Base-by-base conservation (phyloP, 371 early-diverging fungal genomes). In the Rhizopus arrhizus region DNA sequence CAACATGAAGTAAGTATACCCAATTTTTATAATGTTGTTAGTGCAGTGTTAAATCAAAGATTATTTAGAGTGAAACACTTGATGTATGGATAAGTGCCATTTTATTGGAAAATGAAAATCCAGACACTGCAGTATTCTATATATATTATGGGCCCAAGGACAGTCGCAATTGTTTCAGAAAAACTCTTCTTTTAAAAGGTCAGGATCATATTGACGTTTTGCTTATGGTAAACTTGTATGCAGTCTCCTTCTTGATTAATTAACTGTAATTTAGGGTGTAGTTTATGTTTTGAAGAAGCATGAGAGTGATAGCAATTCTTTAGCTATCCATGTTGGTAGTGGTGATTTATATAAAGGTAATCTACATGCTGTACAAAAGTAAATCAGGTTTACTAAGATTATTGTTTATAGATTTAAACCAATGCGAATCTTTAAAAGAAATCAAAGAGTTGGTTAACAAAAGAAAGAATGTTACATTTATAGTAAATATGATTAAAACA, bases 191-290 rank as follows among this genome's bases (percentile, higher is more conserved):
- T 13, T 34, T 38, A 1, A 29, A 46, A 56, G 34, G 16, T 15
- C 62, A 66, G 41, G 38, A 43, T 28, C 28, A 62, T 34, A 53
- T 62, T 31, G 31, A 66, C 62, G 62, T 66, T n/a, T 66, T 62
- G 52, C 50, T 52, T 41, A 51, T 58, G 66, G 66, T 66, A 53
- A 0, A 13, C 9, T 7, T 29, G 40, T 16, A 45, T 45, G 42
- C 29, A 41, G 12, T 55, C 13, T 55, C 22, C 16, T 34, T 22
- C 16, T 53, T 35, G 16, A 34, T 16, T 53, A 35, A 33, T 50
- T 62, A 3, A 28, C n/a, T 33, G 16, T 41, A 15, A 31, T 51
- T 15, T 58, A 64, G 66, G 66, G 63, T 5, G 66, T 35, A 13
- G 40, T 62, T 41, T 54, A 46, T 43, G 63, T 45, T 10, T 53